These are phyloP conservation scores for Euclidium syriacum DNA, from an alignment of 345 rosid species.

Conservation along the genomic window DNA sequence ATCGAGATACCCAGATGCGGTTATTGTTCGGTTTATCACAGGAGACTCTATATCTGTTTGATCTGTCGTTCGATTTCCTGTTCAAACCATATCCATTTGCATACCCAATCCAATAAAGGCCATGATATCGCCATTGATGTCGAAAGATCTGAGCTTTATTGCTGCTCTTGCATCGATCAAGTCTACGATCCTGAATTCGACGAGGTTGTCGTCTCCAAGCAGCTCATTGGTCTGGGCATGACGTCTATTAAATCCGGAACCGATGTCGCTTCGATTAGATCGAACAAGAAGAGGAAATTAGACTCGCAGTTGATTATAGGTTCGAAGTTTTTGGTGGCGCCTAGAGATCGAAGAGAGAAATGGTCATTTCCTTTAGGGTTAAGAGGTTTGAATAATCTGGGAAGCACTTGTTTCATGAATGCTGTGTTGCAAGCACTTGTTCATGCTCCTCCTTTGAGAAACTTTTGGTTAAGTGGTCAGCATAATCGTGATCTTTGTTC, in stretches of 20 bases:
- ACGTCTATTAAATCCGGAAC: conserved; percentile 30
- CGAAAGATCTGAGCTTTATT: conserved; percentile 87
- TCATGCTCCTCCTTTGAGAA: conserved; percentile 77
- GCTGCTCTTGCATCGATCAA: conserved; percentile 72
- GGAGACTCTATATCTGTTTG: conserved; percentile 59
- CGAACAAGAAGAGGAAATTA: conserved; percentile 58
- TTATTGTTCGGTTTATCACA: conserved; percentile 44
- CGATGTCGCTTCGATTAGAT: conserved; percentile 38
- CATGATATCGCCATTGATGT: conserved; percentile 71
- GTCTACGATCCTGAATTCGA: conserved; percentile 89
- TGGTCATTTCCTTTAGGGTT: conserved; percentile 71
- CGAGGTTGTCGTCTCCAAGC: conserved; percentile 50
- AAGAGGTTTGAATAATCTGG: conserved; percentile 82
- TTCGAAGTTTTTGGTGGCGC: conserved; percentile 37
- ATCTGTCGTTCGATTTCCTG: conserved; percentile 69
- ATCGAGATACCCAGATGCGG: conserved; percentile 55
- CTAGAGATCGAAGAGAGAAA: conserved; percentile 55
- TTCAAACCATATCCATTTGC: conserved; percentile 58
- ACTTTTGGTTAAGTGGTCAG: conserved; percentile 69
- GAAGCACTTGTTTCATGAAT: conserved; percentile 92
- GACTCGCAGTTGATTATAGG: conserved; percentile 46
- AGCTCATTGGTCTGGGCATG: conserved; percentile 32
- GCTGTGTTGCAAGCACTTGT: conserved; percentile 86
- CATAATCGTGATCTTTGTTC: conserved; percentile 60
- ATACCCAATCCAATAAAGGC: conserved; percentile 49